These are phyloP conservation scores for Gamsiella multidivaricata DNA, from an alignment of 192 early-diverging fungal genomes.

Conservation along the genomic window DNA sequence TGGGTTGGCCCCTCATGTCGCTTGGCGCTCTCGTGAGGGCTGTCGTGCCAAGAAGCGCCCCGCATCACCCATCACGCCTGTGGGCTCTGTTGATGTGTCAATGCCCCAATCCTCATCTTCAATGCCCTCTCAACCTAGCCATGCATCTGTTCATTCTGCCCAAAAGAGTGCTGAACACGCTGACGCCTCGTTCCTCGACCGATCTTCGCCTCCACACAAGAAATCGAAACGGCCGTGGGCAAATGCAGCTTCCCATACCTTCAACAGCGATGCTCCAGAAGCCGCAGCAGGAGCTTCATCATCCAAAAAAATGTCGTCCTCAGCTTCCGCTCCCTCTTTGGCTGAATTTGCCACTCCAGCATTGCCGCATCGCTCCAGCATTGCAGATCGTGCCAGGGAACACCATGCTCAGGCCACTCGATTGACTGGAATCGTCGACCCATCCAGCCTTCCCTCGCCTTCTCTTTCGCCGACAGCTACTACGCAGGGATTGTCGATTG, in stretches of 20 bases:
- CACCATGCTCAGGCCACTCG: constrained; percentile 18
- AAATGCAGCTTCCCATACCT: neutral
- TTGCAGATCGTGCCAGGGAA: constrained; percentile 17
- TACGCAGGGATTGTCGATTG: constrained; percentile 4
- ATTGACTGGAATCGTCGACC: constrained; percentile 39
- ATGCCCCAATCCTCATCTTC: constrained; percentile 19
- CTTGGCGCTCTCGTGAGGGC: constrained; percentile 33
- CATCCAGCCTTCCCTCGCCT: constrained; percentile 64
- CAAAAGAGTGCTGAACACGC: neutral
- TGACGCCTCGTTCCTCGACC: constrained; percentile 28
- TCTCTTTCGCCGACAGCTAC: constrained; percentile 55
- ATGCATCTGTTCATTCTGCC: neutral
- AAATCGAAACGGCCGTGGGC: constrained; percentile 48
- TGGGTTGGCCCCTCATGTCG: neutral
- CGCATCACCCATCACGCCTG: constrained; percentile 52
- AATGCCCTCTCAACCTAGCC: neutral
- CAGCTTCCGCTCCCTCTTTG: constrained; percentile 45
- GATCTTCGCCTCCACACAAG: constrained; percentile 49
- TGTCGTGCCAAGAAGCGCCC: constrained; percentile 53
- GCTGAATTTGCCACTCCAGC: constrained; percentile 45
- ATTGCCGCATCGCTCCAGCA: constrained; percentile 14
- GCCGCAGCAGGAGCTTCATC: neutral
- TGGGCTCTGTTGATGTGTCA: constrained; percentile 40
- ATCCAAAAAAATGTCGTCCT: constrained; percentile 20
- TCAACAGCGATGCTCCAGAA: neutral